phyloP scores from a whole-genome alignment of 2,329 filamentous ascomycete genomes.

The Fusarium luffae region DNA sequence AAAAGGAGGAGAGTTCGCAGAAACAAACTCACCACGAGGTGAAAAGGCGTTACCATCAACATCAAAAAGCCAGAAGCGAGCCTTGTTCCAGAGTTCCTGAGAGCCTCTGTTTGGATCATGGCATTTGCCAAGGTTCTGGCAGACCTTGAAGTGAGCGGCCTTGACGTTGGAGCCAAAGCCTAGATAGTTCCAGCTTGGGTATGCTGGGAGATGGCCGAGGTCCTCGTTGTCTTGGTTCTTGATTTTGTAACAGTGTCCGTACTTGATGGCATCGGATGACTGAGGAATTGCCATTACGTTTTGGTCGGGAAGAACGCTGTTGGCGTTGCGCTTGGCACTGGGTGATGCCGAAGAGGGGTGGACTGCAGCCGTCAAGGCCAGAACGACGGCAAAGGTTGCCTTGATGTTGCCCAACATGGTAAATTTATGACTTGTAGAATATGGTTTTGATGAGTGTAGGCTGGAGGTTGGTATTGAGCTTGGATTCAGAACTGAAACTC shows the following conservation, averaged over 20 bases:
- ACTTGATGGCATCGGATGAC: background rate
- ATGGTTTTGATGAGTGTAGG: accelerated
- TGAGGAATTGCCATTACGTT: background rate
- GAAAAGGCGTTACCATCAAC: background rate
- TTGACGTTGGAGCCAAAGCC: background rate
- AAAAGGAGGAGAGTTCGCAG: background rate
- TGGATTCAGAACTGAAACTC: too few relatives aligned
- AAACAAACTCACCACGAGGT: background rate
- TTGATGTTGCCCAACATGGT: background rate
- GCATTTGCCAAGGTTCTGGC: background rate
- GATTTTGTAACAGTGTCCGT: background rate
- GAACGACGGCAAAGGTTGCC: accelerated
- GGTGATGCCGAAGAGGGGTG: background rate
- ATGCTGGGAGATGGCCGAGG: background rate
- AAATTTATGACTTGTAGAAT: accelerated
- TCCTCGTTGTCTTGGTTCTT: background rate
- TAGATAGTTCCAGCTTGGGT: background rate
- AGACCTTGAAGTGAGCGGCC: background rate
- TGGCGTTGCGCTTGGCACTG: background rate
- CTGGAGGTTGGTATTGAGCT: background rate
- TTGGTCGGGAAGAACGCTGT: background rate
- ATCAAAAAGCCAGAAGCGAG: background rate
- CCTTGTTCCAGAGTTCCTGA: background rate
- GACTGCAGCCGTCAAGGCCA: background rate
- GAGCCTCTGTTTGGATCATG: background rate